Evolutionary conservation across 2,329 filamentous ascomycete species (phyloP).

Genomic region (Claviceps monticola): DNA sequence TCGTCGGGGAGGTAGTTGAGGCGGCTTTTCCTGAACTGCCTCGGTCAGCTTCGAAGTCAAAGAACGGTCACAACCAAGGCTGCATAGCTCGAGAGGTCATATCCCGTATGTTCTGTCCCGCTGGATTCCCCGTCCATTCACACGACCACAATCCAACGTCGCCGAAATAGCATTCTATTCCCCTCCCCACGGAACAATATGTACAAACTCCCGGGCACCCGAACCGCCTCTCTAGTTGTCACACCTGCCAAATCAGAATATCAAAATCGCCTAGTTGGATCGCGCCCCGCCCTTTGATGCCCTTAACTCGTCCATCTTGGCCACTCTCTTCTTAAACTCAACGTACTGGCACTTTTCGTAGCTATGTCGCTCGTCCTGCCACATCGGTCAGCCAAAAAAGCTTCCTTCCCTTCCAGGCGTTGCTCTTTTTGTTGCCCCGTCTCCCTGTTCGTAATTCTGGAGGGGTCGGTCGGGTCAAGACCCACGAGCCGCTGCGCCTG

Average conservation of each 20-base stretch:
- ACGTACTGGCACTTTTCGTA: slow-evolving; percentile 99
- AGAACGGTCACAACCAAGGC: too few relatives aligned
- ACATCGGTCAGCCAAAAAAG: slow-evolving; percentile 2
- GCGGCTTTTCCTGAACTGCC: too few relatives aligned
- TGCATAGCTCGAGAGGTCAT: too few relatives aligned
- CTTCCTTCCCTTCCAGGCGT: not conserved
- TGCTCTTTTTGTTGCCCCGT: not conserved
- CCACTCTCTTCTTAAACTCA: slow-evolving; percentile 96
- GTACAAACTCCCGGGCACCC: slow-evolving; percentile 1
- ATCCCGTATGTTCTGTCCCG: too few relatives aligned
- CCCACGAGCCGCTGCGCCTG: not conserved
- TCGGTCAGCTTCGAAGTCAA: too few relatives aligned
- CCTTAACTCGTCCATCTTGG: slow-evolving; percentile 95
- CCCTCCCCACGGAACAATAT: not conserved
- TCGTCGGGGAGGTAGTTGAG: too few relatives aligned
- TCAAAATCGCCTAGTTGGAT: slow-evolving; percentile 53
- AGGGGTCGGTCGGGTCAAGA: too few relatives aligned
- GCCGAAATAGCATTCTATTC: not conserved
- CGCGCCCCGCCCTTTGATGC: slow-evolving; percentile 71
- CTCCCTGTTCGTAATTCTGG: not conserved
- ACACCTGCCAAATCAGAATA: not conserved
- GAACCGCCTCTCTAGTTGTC: not conserved
- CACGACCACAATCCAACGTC: not conserved
- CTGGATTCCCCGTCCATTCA: too few relatives aligned
- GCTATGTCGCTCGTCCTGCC: slow-evolving; percentile 82